Evolutionary conservation across 805 yeast species (phyloP).

Genomic region (Monosporozyma servazzii): DNA sequence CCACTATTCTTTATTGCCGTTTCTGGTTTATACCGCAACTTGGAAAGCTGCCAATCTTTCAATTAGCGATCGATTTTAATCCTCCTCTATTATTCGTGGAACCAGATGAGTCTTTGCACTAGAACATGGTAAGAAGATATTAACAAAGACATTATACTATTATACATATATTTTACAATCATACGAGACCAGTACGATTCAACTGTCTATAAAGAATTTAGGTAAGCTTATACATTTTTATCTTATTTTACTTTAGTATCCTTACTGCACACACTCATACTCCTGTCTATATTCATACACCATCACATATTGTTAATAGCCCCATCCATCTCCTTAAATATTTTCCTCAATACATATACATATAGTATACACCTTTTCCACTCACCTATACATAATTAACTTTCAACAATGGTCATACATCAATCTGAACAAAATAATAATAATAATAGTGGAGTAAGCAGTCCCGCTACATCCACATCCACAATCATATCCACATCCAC

Average conservation of each 20-base stretch:
- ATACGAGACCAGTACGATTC: background rate
- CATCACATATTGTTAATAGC: background rate
- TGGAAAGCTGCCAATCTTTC: background rate
- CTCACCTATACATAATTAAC: background rate
- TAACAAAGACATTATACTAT: background rate
- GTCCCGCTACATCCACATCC: background rate
- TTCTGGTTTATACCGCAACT: too few species aligned
- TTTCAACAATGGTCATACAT: background rate
- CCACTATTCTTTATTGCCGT: too few species aligned
- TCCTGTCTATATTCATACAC: background rate
- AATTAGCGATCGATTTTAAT: background rate
- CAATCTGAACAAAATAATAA: background rate
- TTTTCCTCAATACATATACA: background rate
- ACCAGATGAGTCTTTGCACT: background rate
- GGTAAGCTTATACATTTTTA: too few species aligned
- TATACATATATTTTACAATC: background rate
- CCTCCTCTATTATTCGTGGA: background rate
- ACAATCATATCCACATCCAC: background rate
- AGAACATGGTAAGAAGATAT: background rate
- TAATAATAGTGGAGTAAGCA: background rate
- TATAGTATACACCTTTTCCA: background rate
- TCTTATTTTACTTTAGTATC: too few species aligned
- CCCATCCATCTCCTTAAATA: background rate
- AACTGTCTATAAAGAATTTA: too few species aligned
- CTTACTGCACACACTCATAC: background rate